These are phyloP conservation scores for Trichoderma citrinoviride DNA, from an alignment of 2,329 filamentous ascomycete species.

Conservation along the genomic window DNA sequence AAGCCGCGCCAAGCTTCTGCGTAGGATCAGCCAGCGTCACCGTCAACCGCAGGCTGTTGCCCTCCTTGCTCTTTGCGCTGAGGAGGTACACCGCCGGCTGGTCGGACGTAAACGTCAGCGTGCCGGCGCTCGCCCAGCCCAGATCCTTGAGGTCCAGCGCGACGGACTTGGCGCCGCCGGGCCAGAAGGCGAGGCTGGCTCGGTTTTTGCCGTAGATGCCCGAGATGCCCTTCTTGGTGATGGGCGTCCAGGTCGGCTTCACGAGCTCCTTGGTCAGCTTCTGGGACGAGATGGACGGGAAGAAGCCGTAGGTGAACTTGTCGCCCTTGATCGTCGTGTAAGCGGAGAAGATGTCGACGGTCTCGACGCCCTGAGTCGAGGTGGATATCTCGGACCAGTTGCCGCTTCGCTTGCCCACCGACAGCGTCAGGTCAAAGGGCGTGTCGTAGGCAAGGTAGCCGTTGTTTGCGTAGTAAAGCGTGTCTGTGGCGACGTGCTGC, in stretches of 20 bases:
- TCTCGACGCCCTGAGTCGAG: slow-evolving; percentile 23
- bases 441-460: slow-evolving; percentile 26
- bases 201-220: slow-evolving; percentile 22
- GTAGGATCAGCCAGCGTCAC: slow-evolving; percentile 27
- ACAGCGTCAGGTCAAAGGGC: slow-evolving; percentile 26
- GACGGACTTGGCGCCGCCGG: slow-evolving; percentile 23
- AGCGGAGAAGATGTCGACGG: slow-evolving; percentile 27
- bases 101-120: slow-evolving; percentile 22
- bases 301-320: slow-evolving; percentile 24
- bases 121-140: slow-evolving; percentile 25
- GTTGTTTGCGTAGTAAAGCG: slow-evolving; percentile 27
- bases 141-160: slow-evolving; percentile 21
- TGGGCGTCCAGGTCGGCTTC: slow-evolving; percentile 22
- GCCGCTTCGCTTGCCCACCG: slow-evolving; percentile 25
- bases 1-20: slow-evolving; percentile 22
- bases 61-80: slow-evolving; percentile 1
- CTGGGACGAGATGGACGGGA: slow-evolving; percentile 23
- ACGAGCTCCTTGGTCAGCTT: slow-evolving; percentile 20
- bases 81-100: slow-evolving; percentile 26
- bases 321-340: slow-evolving; percentile 22
- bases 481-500: slow-evolving; percentile 1
- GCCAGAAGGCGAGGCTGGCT: slow-evolving; percentile 28
- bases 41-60: slow-evolving; percentile 9
- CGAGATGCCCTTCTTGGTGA: slow-evolving; percentile 24
- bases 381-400: slow-evolving; percentile 30